A percentile compares a stretch with the other conserved stretches of the same genome.
These are phyloP conservation scores for Xylaria sp. DNA, from an alignment of 2,329 filamentous ascomycete species.

Conservation along the genomic window DNA sequence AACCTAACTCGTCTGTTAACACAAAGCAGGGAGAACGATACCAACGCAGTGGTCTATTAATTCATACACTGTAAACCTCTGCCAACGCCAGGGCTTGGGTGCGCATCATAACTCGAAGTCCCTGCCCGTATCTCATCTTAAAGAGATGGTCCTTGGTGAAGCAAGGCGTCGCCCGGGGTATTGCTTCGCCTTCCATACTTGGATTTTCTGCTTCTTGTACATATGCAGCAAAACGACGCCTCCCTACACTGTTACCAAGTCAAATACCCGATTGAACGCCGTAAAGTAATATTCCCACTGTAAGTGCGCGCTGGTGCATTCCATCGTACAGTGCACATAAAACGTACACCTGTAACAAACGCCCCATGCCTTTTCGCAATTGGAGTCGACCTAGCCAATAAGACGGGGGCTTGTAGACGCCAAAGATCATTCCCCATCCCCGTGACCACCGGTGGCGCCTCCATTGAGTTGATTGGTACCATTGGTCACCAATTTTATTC, in stretches of 20 bases:
- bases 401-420: slow-evolving; percentile 1
- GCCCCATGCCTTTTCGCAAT: not conserved
- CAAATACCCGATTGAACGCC: slow-evolving; percentile 37
- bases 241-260: slow-evolving; percentile 37
- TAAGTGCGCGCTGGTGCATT: slow-evolving; percentile 27
- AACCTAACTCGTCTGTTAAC: slow-evolving; percentile 17
- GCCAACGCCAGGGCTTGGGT: slow-evolving; percentile 21
- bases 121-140: slow-evolving; percentile 14
- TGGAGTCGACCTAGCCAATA: slow-evolving; percentile 4
- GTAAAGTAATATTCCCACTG: slow-evolving; percentile 24
- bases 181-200: slow-evolving; percentile 43
- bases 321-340: slow-evolving; percentile 34
- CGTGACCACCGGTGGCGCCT: slow-evolving; percentile 41
- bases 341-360: slow-evolving; percentile 22
- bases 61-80: slow-evolving; percentile 33
- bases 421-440: slow-evolving; percentile 47
- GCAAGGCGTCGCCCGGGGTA: slow-evolving; percentile 40
- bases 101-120: slow-evolving; percentile 20
- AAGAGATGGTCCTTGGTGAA: slow-evolving; percentile 33
- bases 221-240: slow-evolving; percentile 46
- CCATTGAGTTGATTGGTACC: slow-evolving; percentile 45
- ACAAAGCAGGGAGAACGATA: slow-evolving; percentile 21
- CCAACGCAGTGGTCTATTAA: slow-evolving; percentile 38
- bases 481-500: slow-evolving; percentile 72
- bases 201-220: slow-evolving; percentile 45